These are phyloP conservation scores for Venturiaceae sp. DNA, from an alignment of 2,329 filamentous ascomycete genomes.

Conservation along the genomic window DNA sequence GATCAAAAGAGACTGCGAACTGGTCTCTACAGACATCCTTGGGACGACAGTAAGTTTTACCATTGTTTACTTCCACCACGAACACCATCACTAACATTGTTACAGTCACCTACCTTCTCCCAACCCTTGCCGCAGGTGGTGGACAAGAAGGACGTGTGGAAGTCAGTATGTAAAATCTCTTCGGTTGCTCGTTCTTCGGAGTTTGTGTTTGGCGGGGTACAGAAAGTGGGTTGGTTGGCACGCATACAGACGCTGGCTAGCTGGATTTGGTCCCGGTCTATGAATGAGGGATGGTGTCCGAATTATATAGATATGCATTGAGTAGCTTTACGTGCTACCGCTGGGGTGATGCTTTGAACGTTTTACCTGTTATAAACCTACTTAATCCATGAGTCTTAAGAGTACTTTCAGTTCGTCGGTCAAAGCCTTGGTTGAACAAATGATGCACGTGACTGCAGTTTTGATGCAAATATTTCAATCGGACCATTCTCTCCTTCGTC, in stretches of 20 bases:
- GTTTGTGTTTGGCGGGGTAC: neutral
- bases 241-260: neutral
- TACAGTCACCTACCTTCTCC: conserved; percentile 16
- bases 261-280: neutral
- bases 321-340: neutral
- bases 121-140: conserved; percentile 20
- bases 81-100: neutral
- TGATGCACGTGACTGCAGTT: too few species aligned
- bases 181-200: neutral
- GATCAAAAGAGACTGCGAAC: conserved; percentile 99
- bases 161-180: conserved; percentile 19
- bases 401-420: too few species aligned
- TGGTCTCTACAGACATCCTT: conserved; percentile 69
- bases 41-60: conserved; percentile 3
- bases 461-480: too few species aligned
- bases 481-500: too few species aligned
- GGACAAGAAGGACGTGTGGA: conserved; percentile 29
- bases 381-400: neutral
- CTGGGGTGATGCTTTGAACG: neutral
- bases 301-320: neutral
- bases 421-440: too few species aligned
- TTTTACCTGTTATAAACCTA: neutral
- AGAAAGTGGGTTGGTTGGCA: neutral
- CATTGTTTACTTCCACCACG: neutral
- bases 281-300: neutral